A percentile compares a stretch with the other conserved stretches of the same genome.
phyloP scores from a whole-genome alignment of 805 yeast species.

The Lipomyces kockii region DNA sequence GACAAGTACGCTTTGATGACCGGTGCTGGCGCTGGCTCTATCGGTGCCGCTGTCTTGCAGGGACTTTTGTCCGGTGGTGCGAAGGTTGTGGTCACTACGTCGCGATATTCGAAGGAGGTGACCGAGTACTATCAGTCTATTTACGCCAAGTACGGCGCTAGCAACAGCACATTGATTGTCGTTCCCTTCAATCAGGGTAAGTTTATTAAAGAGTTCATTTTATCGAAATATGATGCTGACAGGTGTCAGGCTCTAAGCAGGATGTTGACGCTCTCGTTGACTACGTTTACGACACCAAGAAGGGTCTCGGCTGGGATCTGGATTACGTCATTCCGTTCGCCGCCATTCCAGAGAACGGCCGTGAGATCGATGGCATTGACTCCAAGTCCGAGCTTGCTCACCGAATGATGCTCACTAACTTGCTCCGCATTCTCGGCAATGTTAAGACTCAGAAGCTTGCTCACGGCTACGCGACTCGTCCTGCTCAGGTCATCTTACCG shows the following conservation, averaged over 20 bases:
- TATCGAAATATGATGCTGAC: background rate
- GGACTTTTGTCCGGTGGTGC: conserved; percentile 98
- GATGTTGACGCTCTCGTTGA: conserved; percentile 86
- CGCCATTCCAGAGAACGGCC: conserved; percentile 98
- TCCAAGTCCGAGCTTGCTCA: conserved; percentile 98
- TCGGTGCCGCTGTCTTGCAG: conserved; percentile 95
- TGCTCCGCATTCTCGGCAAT: conserved; percentile 88
- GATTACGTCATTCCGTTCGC: conserved; percentile 97
- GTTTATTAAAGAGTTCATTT: background rate
- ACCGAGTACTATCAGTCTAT: conserved; percentile 94
- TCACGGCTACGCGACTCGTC: conserved; percentile 85
- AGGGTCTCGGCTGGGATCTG: conserved; percentile 96
- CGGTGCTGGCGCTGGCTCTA: conserved; percentile 99
- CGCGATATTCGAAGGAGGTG: conserved; percentile 89
- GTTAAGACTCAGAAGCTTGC: conserved; percentile 82
- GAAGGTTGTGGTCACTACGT: conserved; percentile 92
- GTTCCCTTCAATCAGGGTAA: conserved; percentile 91
- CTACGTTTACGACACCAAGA: conserved; percentile 83
- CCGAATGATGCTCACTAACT: conserved; percentile 96
- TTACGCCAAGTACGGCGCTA: conserved; percentile 90
- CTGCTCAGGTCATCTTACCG: conserved; percentile 96
- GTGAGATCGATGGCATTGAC: conserved; percentile 88
- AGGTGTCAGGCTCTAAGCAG: conserved; percentile 71
- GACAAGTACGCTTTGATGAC: conserved; percentile 89
- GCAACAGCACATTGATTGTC: conserved; percentile 89